phyloP scores from a whole-genome alignment of 164 flowering plant species.

The Amborella trichopoda region DNA sequence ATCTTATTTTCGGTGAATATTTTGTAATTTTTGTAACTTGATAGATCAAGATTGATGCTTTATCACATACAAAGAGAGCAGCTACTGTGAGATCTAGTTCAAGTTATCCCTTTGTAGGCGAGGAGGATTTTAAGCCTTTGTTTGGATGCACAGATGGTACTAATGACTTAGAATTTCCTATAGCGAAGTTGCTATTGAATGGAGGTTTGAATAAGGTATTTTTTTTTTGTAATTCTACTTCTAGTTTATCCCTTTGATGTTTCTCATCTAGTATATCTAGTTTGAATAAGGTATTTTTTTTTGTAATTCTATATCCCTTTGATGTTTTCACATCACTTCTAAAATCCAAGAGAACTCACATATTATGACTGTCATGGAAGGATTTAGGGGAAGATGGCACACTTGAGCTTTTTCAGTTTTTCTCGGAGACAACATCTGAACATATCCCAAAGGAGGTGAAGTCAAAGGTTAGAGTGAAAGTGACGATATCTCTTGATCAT shows the following conservation, averaged over 20 bases:
- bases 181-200: slow-evolving; percentile 9
- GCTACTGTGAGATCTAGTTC: slow-evolving; percentile 10
- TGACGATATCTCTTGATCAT: no score
- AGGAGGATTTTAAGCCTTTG: slow-evolving; percentile 12
- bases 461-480: no score
- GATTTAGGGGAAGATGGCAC: slow-evolving; percentile 18
- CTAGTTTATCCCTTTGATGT: no score
- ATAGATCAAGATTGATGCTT: slow-evolving; percentile 14
- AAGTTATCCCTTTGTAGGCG: slow-evolving; percentile 9
- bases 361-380: slow-evolving; percentile 5
- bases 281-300: no score
- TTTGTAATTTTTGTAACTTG: neutral
- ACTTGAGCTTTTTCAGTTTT: slow-evolving; percentile 21
- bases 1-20: no score
- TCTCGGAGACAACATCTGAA: slow-evolving; percentile 13
- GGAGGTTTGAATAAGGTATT: slow-evolving; percentile 16
- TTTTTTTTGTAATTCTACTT: neutral
- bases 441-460: slow-evolving; percentile 7
- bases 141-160: slow-evolving; percentile 13
- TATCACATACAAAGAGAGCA: slow-evolving; percentile 9
- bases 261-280: no score
- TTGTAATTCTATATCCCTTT: no score
- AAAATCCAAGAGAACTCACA: no score
- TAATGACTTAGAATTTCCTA: slow-evolving; percentile 7
- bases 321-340: no score